A percentile compares a stretch with the other conserved stretches of the same genome.
These are phyloP conservation scores for Triticum monococcum DNA, from an alignment of 176 grass and related monocot species.

Conservation along the genomic window DNA sequence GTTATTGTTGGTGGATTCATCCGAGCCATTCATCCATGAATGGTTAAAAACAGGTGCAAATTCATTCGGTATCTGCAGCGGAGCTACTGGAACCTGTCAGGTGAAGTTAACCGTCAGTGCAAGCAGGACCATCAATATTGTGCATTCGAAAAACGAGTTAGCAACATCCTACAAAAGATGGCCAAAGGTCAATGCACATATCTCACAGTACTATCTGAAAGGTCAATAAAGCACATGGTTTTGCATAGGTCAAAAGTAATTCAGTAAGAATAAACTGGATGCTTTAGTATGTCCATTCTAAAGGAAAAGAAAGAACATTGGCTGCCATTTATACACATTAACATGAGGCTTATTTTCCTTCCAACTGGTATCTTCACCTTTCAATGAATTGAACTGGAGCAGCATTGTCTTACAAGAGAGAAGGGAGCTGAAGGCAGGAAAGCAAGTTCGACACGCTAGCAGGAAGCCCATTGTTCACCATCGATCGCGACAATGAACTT, in stretches of 20 bases:
- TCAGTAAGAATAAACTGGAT: background rate
- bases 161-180: slow-evolving; percentile 11
- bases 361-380: background rate
- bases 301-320: background rate
- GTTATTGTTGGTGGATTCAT: slow-evolving; percentile 21
- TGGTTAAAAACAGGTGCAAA: slow-evolving; percentile 47
- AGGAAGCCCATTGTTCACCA: background rate
- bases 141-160: background rate
- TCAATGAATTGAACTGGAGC: background rate
- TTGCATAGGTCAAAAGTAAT: slow-evolving; percentile 4
- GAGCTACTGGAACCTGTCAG: slow-evolving; percentile 71
- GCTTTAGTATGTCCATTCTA: background rate
- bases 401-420: background rate
- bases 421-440: background rate
- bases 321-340: background rate
- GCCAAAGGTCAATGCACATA: background rate
- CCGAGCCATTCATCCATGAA: slow-evolving; percentile 44
- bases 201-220: slow-evolving; percentile 13
- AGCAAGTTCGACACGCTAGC: background rate
- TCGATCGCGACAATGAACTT: background rate
- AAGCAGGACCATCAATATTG: slow-evolving; percentile 11
- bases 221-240: background rate
- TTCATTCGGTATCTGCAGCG: slow-evolving; percentile 60
- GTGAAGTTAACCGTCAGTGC: slow-evolving; percentile 19
- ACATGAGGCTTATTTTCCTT: background rate